Conservation (phyloP, 768 basidiomycete species). For the Myochromella boudieri region DNA sequence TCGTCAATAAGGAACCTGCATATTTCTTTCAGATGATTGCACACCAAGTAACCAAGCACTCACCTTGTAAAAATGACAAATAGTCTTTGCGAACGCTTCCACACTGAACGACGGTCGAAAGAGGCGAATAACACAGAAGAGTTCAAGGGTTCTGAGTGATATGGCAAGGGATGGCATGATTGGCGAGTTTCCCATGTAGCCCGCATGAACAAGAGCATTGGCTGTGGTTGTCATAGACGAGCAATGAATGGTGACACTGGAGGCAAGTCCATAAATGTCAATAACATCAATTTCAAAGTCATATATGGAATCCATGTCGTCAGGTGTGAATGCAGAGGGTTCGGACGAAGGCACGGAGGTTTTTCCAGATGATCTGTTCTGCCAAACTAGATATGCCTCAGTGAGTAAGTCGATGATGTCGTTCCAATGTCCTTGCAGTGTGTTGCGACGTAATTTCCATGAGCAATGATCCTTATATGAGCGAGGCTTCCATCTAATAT, state of each 20-base stretch:
- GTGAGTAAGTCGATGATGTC: constrained; percentile 4
- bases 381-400: constrained; percentile 5
- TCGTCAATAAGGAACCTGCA: constrained; percentile 21
- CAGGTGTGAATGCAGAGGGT: too few relatives aligned
- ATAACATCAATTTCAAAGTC: constrained; percentile 14
- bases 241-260: constrained; percentile 3
- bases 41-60: neutral
- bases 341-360: neutral
- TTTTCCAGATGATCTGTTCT: neutral
- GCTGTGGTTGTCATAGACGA: neutral
- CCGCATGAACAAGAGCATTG: constrained; percentile 15
- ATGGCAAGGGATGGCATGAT: constrained; percentile 18
- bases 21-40: neutral
- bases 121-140: constrained; percentile 16
- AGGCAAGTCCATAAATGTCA: constrained; percentile 16
- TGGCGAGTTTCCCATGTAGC: constrained; percentile 19
- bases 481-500: constrained; percentile 2
- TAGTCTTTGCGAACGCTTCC: constrained; percentile 21
- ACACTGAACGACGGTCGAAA: constrained; percentile 21
- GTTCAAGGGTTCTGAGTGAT: constrained; percentile 23
- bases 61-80: constrained; percentile 25
- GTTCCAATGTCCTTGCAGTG: constrained; percentile 7
- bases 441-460: constrained; percentile 7
- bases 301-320: too few relatives aligned
- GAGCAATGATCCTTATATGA: constrained; percentile 8